Base-by-base conservation (phyloP, 1,284 basidiomycete genomes). In the Ceratobasidium sp. region DNA sequence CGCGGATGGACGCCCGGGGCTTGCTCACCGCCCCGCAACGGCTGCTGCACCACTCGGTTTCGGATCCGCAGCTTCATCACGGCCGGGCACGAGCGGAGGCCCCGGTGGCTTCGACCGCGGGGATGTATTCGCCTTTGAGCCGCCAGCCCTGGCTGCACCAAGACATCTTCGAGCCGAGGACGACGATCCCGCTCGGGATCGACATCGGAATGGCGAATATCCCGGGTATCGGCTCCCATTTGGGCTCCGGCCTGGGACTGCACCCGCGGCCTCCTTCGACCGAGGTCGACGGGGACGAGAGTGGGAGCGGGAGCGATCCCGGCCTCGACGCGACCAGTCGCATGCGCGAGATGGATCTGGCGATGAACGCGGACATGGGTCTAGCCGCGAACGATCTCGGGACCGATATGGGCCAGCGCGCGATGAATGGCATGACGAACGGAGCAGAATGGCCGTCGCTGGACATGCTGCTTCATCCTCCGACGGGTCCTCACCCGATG, bases 251-350 rank as follows among this genome's bases (percentile, higher is more conserved):
- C 71, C 71, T 64, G 71, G 71, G 46, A 74, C 71, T 64, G 71
- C 71, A 74, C 71, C 71, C 71, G 71, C 71, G 71, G 71, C 71
- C 71, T 74, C 71, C 71, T 74, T 74, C 71, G 71, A 74, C 71
- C 57, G 71, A 74, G 71, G 42, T 33, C 46, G 71, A 74, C 71
- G 71, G 42, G 59, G 71, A 62, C 71, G 71, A 74, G 71, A 74
- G 71, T 74, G 71, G 71, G 59, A 74, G 71, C 71, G 71, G 59
- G 71, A 74, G 71, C 71, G 71, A 74, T 38, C 71, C 59, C 61
- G 71, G 71, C 33, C 50, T 66, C 28, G 69, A 70, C 61, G 61
- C 61, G 68, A 62, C 77, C 57, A 74, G 57, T 78, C 61, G 61
- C 9, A 74, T 65, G 62, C 62, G 68, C 68, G 77, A n/a, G 23